Evolutionary conservation across 1,284 basidiomycete species (phyloP).

Genomic region (Naganishia sp.): DNA sequence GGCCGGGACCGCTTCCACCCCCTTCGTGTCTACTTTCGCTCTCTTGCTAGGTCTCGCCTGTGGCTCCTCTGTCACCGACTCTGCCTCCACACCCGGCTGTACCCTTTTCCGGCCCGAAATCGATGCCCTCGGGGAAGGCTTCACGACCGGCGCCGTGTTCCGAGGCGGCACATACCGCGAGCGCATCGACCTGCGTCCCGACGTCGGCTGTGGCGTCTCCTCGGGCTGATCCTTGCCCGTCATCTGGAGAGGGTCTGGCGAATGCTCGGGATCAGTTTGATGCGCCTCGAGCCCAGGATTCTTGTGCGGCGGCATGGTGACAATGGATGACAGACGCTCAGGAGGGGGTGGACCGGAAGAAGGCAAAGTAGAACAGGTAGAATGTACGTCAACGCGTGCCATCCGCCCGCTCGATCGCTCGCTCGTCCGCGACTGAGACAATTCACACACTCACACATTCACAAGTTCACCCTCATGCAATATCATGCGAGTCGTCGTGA

Average conservation of each 20-base stretch:
- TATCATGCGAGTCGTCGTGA: too few species aligned
- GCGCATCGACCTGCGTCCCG: not conserved
- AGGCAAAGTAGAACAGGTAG: not conserved
- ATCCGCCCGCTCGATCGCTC: not conserved
- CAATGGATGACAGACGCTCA: too few species aligned
- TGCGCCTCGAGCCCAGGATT: not conserved
- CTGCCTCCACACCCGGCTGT: not conserved
- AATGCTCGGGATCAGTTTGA: not conserved
- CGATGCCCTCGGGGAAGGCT: not conserved
- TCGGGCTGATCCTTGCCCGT: not conserved
- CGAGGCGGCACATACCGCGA: slow-evolving; percentile 1
- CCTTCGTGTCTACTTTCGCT: not conserved
- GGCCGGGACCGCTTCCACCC: not conserved
- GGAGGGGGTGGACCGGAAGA: not conserved
- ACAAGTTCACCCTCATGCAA: too few species aligned
- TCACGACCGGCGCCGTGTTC: not conserved
- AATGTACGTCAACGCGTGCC: slow-evolving; percentile 10
- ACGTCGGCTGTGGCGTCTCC: not conserved
- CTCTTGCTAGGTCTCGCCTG: slow-evolving; percentile 13
- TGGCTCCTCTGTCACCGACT: not conserved
- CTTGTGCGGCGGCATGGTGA: slow-evolving; percentile 9
- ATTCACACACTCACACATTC: not conserved
- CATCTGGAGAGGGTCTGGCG: slow-evolving; percentile 20
- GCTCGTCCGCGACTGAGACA: not conserved
- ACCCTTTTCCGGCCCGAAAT: not conserved